Conservation (phyloP, 441 rosid genomes). For the Manihot esculenta region DNA sequence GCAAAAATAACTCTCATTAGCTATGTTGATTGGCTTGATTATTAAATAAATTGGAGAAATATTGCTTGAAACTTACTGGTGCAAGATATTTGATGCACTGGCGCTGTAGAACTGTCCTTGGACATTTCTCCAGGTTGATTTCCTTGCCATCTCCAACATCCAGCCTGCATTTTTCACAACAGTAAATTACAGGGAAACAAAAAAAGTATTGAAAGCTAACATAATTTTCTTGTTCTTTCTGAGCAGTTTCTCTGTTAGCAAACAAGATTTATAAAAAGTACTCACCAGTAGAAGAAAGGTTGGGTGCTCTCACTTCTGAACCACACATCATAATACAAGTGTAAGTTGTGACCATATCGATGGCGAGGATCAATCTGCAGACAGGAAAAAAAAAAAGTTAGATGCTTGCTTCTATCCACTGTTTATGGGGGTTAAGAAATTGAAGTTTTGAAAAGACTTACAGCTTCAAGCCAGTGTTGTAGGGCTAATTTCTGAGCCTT, state of each 20-base stretch:
- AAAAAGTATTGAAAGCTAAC: background rate
- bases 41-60: background rate
- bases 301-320: conserved; percentile 73
- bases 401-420: too few relatives aligned
- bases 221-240: too few relatives aligned
- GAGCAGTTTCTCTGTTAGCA: background rate
- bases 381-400: too few relatives aligned
- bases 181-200: background rate
- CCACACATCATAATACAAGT: conserved; percentile 79
- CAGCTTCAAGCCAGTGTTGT: conserved; percentile 98
- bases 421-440: background rate
- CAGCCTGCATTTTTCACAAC: conserved; percentile 54
- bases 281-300: conserved; percentile 97
- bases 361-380: conserved; percentile 95
- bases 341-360: conserved; percentile 92
- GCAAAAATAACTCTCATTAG: background rate
- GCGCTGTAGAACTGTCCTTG: conserved; percentile 60
- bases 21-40: background rate
- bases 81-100: conserved; percentile 96
- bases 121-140: conserved; percentile 74
- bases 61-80: conserved; percentile 49
- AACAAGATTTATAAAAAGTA: background rate
- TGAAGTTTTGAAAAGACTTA: conserved; percentile 33
- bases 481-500: conserved; percentile 88
- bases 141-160: conserved; percentile 95